These are phyloP conservation scores for Calonectria pseudoturangicola DNA, from an alignment of 2,329 filamentous ascomycete genomes.

Conservation along the genomic window DNA sequence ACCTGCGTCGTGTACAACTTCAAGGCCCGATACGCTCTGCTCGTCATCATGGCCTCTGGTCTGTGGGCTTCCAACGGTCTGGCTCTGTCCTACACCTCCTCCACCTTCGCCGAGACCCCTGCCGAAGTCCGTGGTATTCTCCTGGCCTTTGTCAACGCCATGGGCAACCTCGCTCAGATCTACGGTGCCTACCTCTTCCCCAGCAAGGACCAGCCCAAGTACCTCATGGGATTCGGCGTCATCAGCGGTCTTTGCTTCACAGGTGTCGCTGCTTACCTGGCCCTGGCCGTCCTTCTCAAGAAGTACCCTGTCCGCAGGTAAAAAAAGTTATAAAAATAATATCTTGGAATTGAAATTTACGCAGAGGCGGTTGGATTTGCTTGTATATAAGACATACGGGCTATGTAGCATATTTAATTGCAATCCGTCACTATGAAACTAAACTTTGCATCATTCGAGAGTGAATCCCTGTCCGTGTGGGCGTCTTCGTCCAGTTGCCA, in stretches of 20 bases:
- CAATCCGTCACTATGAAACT: constrained; percentile 7
- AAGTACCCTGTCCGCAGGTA: constrained; percentile 31
- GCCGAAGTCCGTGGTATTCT: constrained; percentile 68
- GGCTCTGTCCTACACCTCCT: constrained; percentile 70
- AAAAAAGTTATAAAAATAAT: constrained; percentile 11
- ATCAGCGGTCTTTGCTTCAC: constrained; percentile 48
- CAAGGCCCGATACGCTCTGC: constrained; percentile 70
- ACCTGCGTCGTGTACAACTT: constrained; percentile 70
- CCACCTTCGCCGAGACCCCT: constrained; percentile 69
- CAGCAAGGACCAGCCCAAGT: constrained; percentile 67
- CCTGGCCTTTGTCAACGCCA: constrained; percentile 72
- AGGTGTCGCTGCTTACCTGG: constrained; percentile 37
- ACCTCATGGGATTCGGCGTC: constrained; percentile 65
- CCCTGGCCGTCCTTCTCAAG: constrained; percentile 39
- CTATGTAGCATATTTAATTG: constrained; percentile 14
- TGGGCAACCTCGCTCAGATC: constrained; percentile 74
- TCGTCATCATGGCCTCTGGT: constrained; percentile 73
- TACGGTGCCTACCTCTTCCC: constrained; percentile 74
- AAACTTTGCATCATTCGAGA: not conserved
- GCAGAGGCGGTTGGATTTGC: constrained; percentile 8
- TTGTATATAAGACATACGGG: not conserved
- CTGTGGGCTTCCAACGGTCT: constrained; percentile 73
- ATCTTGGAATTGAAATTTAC: constrained; percentile 16
- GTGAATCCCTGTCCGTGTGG: constrained; percentile 20
- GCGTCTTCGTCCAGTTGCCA: constrained; percentile 1